Evolutionary conservation across 1,284 basidiomycete genomes (phyloP), one percentile per base, ranked within the genome.

Genomic region (Thecaphora thlaspeos): DNA sequence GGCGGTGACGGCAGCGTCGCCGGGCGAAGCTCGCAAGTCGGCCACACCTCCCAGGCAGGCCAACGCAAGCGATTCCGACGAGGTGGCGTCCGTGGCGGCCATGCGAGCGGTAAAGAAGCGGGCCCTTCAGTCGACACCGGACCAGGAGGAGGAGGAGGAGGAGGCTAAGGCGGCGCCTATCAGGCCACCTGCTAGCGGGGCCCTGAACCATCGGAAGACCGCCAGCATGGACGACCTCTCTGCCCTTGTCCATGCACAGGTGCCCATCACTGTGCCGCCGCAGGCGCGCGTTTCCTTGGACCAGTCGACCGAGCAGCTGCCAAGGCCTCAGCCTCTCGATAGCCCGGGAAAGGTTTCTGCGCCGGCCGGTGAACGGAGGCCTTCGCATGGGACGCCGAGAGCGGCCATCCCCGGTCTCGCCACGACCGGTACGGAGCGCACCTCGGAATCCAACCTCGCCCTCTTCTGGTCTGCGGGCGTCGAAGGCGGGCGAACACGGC

Each of bases 391-490:
- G 53, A 46, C 32, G 11, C 21, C 34, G 14, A 17, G 17, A n/a
- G 17, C 17, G 19, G 19, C 40, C 21, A 41, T 64, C 51, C 65
- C 65, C 2, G 71, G 60, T 18, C 45, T 77, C 34, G 75, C 74
- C 12, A 77, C 75, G 2, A 62, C 66, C n/a, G 75, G 75, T 10
- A 51, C 67, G 21, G 69, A 66, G 46, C 66, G 75, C n/a, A 77
- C 75, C 14, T 76, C 74, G 4, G 61, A 74, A 19, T 70, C 68
- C 26, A 77, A 77, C 30, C 55, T 77, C 22, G 74, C 75, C 10
- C 61, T 75, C 23, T 73, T 73, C 46, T 77, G 75, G 75, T 70
- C 69, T 5, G 75, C 71, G 2, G 75, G 75, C 15, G 65, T 75
- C 3, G 68, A 54, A 15, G 69, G 67, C 18, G 59, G 70, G 15